Conservation (phyloP, 805 yeast species). For the Pichia insulana region DNA sequence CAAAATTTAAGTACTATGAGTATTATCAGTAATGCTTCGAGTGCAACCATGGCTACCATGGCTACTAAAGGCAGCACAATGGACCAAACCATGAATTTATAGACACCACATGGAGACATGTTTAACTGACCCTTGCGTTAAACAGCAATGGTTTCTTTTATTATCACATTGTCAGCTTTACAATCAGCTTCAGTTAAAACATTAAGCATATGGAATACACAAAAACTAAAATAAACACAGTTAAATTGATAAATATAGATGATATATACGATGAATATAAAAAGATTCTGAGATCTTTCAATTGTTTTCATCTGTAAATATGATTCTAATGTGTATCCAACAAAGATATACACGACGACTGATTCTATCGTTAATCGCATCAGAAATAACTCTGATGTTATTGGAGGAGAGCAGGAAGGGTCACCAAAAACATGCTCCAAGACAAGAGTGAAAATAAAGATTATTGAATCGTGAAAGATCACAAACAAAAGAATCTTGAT, state of each 20-base stretch:
- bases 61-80: not conserved
- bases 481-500: conserved; percentile 23
- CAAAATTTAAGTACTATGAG: conserved; percentile 21
- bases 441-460: conserved; percentile 31
- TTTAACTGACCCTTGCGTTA: too few relatives aligned
- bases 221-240: conserved; percentile 65
- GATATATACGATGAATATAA: conserved; percentile 42
- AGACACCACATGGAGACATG: too few relatives aligned
- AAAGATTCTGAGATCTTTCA: conserved; percentile 66
- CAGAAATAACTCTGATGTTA: conserved; percentile 34
- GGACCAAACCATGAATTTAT: not conserved
- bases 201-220: conserved; percentile 77
- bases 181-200: conserved; percentile 84
- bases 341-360: conserved; percentile 72
- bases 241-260: conserved; percentile 46
- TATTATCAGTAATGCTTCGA: conserved; percentile 17
- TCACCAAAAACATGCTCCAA: conserved; percentile 29
- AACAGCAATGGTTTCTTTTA: conserved; percentile 88
- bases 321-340: conserved; percentile 71
- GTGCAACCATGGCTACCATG: not conserved
- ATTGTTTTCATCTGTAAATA: conserved; percentile 81
- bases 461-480: conserved; percentile 42
- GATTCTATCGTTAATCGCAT: conserved; percentile 38
- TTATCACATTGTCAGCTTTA: conserved; percentile 80
- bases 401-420: conserved; percentile 52